A percentile compares a stretch with the other conserved stretches of the same genome.
Evolutionary conservation across 1,284 basidiomycete genomes (phyloP).

Genomic region (Takashimella koratensis): DNA sequence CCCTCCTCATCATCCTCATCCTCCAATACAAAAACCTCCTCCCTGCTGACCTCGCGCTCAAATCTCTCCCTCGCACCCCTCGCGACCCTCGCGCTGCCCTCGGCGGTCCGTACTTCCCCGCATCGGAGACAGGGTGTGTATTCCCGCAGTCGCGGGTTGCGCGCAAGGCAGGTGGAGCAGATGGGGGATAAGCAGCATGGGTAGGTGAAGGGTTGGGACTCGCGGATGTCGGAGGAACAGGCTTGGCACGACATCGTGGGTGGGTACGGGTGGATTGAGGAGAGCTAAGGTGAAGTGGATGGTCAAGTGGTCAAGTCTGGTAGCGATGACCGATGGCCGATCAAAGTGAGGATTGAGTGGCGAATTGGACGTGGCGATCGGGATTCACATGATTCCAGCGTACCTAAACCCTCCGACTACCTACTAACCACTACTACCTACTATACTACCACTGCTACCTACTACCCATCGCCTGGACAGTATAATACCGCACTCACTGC

Average conservation of each 20-base stretch:
- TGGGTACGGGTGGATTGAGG: background rate
- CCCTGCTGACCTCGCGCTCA: slow-evolving; percentile 12
- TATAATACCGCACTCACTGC: no score
- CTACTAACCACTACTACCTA: no score
- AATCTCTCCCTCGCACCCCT: background rate
- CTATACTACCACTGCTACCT: no score
- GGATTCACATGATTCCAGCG: no score
- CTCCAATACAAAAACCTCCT: slow-evolving; percentile 7
- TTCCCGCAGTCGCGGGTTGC: slow-evolving; percentile 38
- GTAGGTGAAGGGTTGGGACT: slow-evolving; percentile 17
- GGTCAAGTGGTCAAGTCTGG: background rate
- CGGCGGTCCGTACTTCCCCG: slow-evolving; percentile 26
- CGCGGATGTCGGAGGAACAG: slow-evolving; percentile 27
- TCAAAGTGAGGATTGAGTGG: background rate
- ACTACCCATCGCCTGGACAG: no score
- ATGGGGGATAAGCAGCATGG: slow-evolving; percentile 40
- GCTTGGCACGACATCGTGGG: slow-evolving; percentile 25
- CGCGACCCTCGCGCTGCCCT: background rate
- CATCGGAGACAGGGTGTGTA: slow-evolving; percentile 43
- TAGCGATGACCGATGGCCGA: background rate
- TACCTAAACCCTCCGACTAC: no score
- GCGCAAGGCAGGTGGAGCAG: slow-evolving; percentile 29
- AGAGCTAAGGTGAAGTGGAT: background rate
- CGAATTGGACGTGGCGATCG: background rate
- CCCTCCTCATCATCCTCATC: slow-evolving; percentile 1